Base-by-base conservation (phyloP, 495 filamentous ascomycete species). In the Rhypophila decipiens region DNA sequence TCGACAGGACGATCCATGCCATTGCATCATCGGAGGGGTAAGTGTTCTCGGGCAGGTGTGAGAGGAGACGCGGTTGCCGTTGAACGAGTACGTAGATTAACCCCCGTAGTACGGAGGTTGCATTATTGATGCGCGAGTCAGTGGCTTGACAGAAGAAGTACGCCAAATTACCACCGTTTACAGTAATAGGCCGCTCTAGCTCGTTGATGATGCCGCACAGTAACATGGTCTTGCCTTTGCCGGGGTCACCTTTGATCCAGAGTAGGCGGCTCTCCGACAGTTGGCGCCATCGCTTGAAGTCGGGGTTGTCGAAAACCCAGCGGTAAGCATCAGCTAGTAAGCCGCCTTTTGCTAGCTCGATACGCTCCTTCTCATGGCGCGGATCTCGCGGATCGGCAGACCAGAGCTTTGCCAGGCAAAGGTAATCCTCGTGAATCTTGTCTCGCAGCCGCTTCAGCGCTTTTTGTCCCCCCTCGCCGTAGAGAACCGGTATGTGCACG, bases 141-240 rank as follows among this genome's bases (percentile, higher is more conserved):
- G 20, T 42, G 20, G 10, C 39, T 13, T 21, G 22, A 24, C 20
- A 42, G 24, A 48, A 41, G 46, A 48, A 38, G 10, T 27, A 8
- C 4, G 36, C 40, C 23, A 48, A 21, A n/a, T 18, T 23, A 11
- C n/a, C 15, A 22, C 38, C 12, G 38, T 11, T 15, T 8, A 21
- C 5, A 31, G 17, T 27, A 47, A 1, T 20, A 21, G 20, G 5
- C 8, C 17, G 19, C 11, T n/a, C 5, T 15, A 74, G 47, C 12
- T 73, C 57, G 18, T 73, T 47, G 19, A 72, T 68, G 27, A 74
- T 68, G 4, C 67, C 66, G 20, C 55, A 68, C 10, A 78, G 42
- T 0, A 76, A 57, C 41, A 50, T 50, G 8, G 47, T 76, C 56
- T 76, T 76, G 29, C 72, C 70, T 21, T 20, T 40, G 38, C 38